A percentile compares a stretch with the other conserved stretches of the same genome.
These are phyloP conservation scores for Trametes versicolor DNA, from an alignment of 1,284 basidiomycete species.

Conservation along the genomic window DNA sequence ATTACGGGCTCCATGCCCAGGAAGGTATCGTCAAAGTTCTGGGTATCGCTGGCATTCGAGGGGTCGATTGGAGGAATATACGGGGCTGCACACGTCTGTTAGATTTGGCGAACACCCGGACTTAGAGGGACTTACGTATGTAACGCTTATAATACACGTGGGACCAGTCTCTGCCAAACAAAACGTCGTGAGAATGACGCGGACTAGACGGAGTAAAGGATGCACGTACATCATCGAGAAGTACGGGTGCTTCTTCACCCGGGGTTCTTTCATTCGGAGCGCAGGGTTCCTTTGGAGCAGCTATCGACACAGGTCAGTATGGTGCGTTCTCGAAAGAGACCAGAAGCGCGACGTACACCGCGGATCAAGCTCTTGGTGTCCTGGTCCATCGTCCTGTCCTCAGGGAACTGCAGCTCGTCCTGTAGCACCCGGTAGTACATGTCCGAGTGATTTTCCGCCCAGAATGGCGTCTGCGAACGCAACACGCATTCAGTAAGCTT, in stretches of 20 bases:
- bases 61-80: slow-evolving; percentile 96
- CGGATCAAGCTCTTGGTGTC: slow-evolving; percentile 96
- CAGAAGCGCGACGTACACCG: slow-evolving; percentile 67
- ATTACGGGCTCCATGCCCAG: slow-evolving; percentile 92
- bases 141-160: slow-evolving; percentile 96
- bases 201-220: slow-evolving; percentile 20
- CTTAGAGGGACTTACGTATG: slow-evolving; percentile 65
- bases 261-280: slow-evolving; percentile 89
- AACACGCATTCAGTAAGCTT: slow-evolving; percentile 25
- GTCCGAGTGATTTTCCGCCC: slow-evolving; percentile 92
- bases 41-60: slow-evolving; percentile 92
- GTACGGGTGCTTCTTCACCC: slow-evolving; percentile 95
- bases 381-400: slow-evolving; percentile 90
- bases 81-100: slow-evolving; percentile 70
- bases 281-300: slow-evolving; percentile 92
- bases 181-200: slow-evolving; percentile 25
- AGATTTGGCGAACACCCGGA: slow-evolving; percentile 14
- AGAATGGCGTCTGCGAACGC: slow-evolving; percentile 84
- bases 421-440: slow-evolving; percentile 94
- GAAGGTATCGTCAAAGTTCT: slow-evolving; percentile 98
- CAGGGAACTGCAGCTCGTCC: slow-evolving; percentile 89
- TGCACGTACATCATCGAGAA: slow-evolving; percentile 91
- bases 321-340: slow-evolving; percentile 11
- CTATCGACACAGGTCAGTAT: slow-evolving; percentile 51
- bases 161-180: slow-evolving; percentile 79